Evolutionary conservation across 805 yeast species (phyloP), one percentile per base, ranked within the genome.

Genomic region (Wickerhamiella sergipiensis): DNA sequence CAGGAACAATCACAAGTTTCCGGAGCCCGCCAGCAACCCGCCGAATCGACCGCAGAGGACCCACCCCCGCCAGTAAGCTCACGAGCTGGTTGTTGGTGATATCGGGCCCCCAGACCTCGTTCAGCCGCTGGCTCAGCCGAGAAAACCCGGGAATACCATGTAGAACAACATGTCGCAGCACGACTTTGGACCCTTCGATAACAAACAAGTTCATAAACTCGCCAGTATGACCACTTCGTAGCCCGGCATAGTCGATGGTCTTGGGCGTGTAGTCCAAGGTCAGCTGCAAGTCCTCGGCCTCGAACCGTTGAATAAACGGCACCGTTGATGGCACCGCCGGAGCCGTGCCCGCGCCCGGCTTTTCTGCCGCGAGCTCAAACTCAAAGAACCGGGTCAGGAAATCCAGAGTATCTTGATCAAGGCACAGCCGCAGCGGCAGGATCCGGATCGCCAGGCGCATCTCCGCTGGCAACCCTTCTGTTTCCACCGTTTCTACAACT

Each of bases 321-420:
- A 46, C 26, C 1, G 29, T 13, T 7, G 31, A 43, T 31, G 18
- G 15, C 3, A 52, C 62, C 8, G 51, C 58, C 13, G 50, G 48
- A 15, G 45, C 47, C n/a, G 53, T 1, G 5, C 15, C 21, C 31
- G 3, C n/a, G 15, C 26, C 23, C 18, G 40, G 40, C 17, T 31
- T n/a, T n/a, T 46, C 36, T 6, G 44, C 18, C 7, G 33, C 74
- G 59, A 85, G 95, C 60, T 78, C 81, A 63, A 92, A 92, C 53
- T 81, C 88, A 33, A 83, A 78, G 66, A 87, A 92, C 38, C 96
- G 70, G 0, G 79, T 77, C 31, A 88, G 58, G 57, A 90, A 89
- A 51, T 88, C 96, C 18, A 88, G 70, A 0, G 97, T 85, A 60
- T 90, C 97, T 64, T 92, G 98, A 64, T 92, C 97, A 44, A 92